Conservation (phyloP, 1,139 yeast genomes). For the Hyphopichia wangnamkhiaoensis region DNA sequence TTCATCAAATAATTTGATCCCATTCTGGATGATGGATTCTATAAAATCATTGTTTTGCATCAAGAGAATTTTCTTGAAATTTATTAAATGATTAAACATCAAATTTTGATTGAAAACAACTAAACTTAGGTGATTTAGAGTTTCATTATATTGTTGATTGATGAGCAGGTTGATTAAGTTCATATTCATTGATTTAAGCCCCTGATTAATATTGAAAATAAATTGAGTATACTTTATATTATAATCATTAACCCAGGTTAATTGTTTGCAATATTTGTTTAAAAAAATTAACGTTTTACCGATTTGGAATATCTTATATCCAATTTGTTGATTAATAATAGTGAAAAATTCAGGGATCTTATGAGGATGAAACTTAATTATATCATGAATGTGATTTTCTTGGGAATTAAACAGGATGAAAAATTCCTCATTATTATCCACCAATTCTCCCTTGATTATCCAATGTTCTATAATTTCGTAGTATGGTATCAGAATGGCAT, state of each 20-base stretch:
- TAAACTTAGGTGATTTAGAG: slow-evolving; percentile 53
- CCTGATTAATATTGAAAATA: slow-evolving; percentile 26
- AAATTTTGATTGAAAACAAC: slow-evolving; percentile 52
- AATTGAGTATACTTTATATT: slow-evolving; percentile 36
- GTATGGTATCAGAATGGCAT: slow-evolving; percentile 59
- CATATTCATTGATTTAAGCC: slow-evolving; percentile 33
- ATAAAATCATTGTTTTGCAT: slow-evolving; percentile 81
- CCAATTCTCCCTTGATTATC: slow-evolving; percentile 68
- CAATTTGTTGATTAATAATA: slow-evolving; percentile 33
- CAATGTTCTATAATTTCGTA: slow-evolving; percentile 63
- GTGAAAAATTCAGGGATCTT: slow-evolving; percentile 65
- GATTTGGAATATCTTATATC: slow-evolving; percentile 63
- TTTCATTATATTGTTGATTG: slow-evolving; percentile 55
- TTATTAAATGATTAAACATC: slow-evolving; percentile 57
- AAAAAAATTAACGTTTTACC: slow-evolving; percentile 80
- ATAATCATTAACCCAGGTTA: slow-evolving; percentile 42
- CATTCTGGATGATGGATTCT: slow-evolving; percentile 60
- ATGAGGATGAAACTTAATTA: slow-evolving; percentile 31
- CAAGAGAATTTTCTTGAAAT: slow-evolving; percentile 66
- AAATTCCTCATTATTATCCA: slow-evolving; percentile 62
- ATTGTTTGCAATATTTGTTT: slow-evolving; percentile 56
- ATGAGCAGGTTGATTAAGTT: slow-evolving; percentile 36
- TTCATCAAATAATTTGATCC: slow-evolving; percentile 54
- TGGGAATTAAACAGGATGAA: slow-evolving; percentile 51
- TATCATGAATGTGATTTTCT: slow-evolving; percentile 36